A percentile compares a stretch with the other conserved stretches of the same genome.
These are phyloP conservation scores for Pulveroboletus sp. DNA, from an alignment of 768 basidiomycete species.

Conservation along the genomic window DNA sequence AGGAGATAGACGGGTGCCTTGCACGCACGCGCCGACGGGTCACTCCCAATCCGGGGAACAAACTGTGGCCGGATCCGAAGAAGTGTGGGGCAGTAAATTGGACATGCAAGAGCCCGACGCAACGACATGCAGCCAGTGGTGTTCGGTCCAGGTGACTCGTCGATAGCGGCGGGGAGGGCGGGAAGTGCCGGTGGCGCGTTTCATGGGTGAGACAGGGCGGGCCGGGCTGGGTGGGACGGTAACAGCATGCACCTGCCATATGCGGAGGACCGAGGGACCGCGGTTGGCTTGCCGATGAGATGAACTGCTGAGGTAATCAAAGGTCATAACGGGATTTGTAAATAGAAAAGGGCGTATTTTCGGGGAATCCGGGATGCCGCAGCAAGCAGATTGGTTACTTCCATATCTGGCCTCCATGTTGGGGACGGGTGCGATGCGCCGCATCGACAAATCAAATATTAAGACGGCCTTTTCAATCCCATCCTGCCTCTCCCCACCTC, in stretches of 20 bases:
- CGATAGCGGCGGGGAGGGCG: slow-evolving; percentile 18
- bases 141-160: too few species aligned
- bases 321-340: slow-evolving; percentile 32
- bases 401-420: slow-evolving; percentile 19
- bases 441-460: slow-evolving; percentile 39
- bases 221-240: slow-evolving; percentile 17
- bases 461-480: slow-evolving; percentile 30
- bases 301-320: slow-evolving; percentile 25
- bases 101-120: too few species aligned
- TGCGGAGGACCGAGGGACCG: slow-evolving; percentile 30
- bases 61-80: neutral
- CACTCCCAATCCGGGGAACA: neutral
- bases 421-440: slow-evolving; percentile 29
- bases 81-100: neutral
- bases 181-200: slow-evolving; percentile 28
- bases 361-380: slow-evolving; percentile 28
- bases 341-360: slow-evolving; percentile 24
- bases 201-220: slow-evolving; percentile 11
- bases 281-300: slow-evolving; percentile 29
- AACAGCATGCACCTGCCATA: slow-evolving; percentile 26
- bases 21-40: neutral
- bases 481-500: slow-evolving; percentile 19
- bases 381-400: slow-evolving; percentile 12
- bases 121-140: too few species aligned
- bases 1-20: neutral